Evolutionary conservation across 106 monocot genomes (phyloP).

Genomic region (Hemerocallis citrina): DNA sequence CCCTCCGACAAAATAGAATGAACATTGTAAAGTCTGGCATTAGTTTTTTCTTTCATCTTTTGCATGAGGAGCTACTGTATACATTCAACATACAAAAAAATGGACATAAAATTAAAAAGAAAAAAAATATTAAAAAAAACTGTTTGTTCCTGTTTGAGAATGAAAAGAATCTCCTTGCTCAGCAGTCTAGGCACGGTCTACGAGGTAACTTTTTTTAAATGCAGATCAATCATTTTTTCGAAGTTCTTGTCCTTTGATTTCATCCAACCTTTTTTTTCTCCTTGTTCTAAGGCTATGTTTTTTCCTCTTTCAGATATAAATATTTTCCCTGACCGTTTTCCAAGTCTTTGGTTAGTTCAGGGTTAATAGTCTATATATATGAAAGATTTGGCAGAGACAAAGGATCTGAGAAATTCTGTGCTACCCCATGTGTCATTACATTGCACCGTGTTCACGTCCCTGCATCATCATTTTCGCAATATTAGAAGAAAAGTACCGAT

Average conservation of each 20-base stretch:
- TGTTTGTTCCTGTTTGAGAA: neutral
- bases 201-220: neutral
- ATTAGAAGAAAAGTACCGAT: neutral
- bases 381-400: constrained; percentile 3
- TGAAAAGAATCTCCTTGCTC: neutral
- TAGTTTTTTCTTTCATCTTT: no score
- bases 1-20: no score
- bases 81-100: no score
- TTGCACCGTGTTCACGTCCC: neutral
- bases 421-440: neutral
- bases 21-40: no score
- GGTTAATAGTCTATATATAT: constrained; percentile 7
- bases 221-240: neutral
- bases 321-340: constrained; percentile 4
- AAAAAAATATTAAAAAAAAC: no score
- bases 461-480: neutral
- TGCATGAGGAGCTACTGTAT: no score
- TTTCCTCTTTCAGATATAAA: constrained; percentile 7
- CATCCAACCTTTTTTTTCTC: neutral
- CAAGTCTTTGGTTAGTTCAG: constrained; percentile 12
- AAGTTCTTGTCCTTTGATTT: neutral
- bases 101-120: no score
- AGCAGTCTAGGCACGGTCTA: neutral
- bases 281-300: neutral
- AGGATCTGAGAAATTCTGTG: constrained; percentile 1